A percentile compares a stretch with the other conserved stretches of the same genome.
Evolutionary conservation across 129 eudicot genomes (phyloP).

Genomic region (Apium graveolens): DNA sequence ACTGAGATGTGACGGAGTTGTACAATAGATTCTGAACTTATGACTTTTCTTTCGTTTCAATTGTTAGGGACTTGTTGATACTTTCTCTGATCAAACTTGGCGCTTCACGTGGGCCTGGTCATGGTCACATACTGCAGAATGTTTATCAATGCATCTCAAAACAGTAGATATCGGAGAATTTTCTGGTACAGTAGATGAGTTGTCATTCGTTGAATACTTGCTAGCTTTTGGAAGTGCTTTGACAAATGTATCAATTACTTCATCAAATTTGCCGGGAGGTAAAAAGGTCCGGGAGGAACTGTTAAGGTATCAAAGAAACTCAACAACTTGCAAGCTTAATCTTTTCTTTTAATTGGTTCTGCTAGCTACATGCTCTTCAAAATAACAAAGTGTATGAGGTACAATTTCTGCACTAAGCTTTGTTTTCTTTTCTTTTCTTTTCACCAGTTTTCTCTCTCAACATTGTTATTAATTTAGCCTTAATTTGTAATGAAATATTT

Average conservation of each 20-base stretch:
- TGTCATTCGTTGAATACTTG: neutral
- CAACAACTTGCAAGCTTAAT: too few relatives aligned
- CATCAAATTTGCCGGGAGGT: neutral
- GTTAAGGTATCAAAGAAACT: too few relatives aligned
- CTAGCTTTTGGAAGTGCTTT: neutral
- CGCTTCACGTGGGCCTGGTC: neutral
- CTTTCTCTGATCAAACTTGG: neutral
- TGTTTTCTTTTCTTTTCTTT: too few relatives aligned
- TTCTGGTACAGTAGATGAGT: neutral
- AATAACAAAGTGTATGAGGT: too few relatives aligned
- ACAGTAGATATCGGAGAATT: neutral
- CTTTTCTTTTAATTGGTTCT: too few relatives aligned
- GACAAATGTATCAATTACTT: neutral
- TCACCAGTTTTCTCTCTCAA: too few relatives aligned
- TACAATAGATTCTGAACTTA: neutral
- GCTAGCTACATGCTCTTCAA: too few relatives aligned
- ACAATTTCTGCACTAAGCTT: too few relatives aligned
- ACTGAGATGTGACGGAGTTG: neutral
- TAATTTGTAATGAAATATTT: too few relatives aligned
- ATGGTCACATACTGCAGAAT: neutral
- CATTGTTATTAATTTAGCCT: too few relatives aligned
- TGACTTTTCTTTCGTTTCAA: neutral
- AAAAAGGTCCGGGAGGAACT: too few relatives aligned
- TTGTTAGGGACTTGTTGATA: neutral
- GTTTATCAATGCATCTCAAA: neutral